Evolutionary conservation across 441 rosid genomes (phyloP), one percentile per base, ranked within the genome.

Genomic region (Viola pubescens): DNA sequence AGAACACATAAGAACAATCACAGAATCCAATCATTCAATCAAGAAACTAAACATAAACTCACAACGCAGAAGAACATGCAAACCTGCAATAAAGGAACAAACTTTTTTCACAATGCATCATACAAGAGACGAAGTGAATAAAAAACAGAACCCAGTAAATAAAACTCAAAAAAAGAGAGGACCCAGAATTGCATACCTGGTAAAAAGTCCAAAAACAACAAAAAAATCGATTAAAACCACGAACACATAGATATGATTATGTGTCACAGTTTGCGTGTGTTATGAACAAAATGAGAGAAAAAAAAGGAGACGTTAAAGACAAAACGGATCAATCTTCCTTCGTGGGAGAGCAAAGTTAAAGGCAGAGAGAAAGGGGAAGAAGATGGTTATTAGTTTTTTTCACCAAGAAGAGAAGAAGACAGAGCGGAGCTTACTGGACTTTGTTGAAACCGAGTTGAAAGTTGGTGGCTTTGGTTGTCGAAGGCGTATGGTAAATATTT

Each of bases 91-190:
- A 43, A 2, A 6, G 10, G 1, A 43, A 43, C 7, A 43, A 6
- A 26, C 34, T 26, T 26, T 26, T 1, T 26, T 26, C 34, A 26
- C 34, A 26, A 26, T 26, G 34, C 34, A 26, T 11, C 1, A 26
- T 4, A 13, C 7, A 43, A 34, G 34, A 52, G 7, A 45, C 54
- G 8, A 34, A 1, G 12, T 56, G 39, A 26, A 44, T 8, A 45
- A 52, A 39, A 55, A 48, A 19, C 34, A 57, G 39, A 65, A 62
- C 59, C 66, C 62, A 52, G 48, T 16, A 55, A 19, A 61, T 11
- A 56, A 75, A 70, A 68, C 59, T 38, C 9, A 16, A 70, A 70
- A 79, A 37, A 54, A 41, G 53, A 70, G 50, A 66, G 52, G 64
- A 64, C 71, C 68, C 70, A 64, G 58, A 65, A 56, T 9, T 6